phyloP scores from a whole-genome alignment of 2,329 filamentous ascomycete genomes.

The Rachicladosporium sp. region DNA sequence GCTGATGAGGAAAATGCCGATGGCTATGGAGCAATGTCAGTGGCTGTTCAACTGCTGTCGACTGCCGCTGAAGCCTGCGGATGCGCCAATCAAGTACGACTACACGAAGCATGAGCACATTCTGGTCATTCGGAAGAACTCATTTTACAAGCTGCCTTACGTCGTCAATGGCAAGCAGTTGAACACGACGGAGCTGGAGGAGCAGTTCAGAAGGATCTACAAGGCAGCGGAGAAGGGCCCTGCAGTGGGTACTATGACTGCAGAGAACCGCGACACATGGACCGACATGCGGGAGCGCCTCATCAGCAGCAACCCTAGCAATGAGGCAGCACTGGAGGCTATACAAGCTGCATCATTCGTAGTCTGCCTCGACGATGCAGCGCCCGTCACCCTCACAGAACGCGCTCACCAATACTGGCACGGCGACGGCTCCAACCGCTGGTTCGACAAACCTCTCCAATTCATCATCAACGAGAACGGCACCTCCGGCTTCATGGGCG shows the following conservation, averaged over 20 bases:
- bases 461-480: conserved; percentile 98
- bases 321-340: conserved; percentile 62
- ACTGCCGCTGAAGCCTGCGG: conserved; percentile 67
- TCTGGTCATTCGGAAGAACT: conserved; percentile 83
- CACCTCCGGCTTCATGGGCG: conserved; percentile 92
- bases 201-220: conserved; percentile 78
- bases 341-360: conserved; percentile 86
- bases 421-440: conserved; percentile 87
- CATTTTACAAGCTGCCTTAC: conserved; percentile 85
- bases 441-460: conserved; percentile 96
- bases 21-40: conserved; percentile 96
- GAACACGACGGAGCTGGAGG: conserved; percentile 78
- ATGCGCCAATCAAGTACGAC: conserved; percentile 73
- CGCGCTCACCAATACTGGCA: conserved; percentile 96
- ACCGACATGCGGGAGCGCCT: conserved; percentile 65
- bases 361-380: conserved; percentile 83
- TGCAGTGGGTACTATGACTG: conserved; percentile 72
- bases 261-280: conserved; percentile 90
- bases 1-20: conserved; percentile 95
- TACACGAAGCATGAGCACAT: conserved; percentile 72
- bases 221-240: conserved; percentile 60
- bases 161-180: conserved; percentile 74
- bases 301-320: conserved; percentile 62
- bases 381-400: conserved; percentile 87
- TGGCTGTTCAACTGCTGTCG: conserved; percentile 97